Evolutionary conservation across 2,329 filamentous ascomycete genomes (phyloP).

Genomic region (Hymenoscyphus scutula): DNA sequence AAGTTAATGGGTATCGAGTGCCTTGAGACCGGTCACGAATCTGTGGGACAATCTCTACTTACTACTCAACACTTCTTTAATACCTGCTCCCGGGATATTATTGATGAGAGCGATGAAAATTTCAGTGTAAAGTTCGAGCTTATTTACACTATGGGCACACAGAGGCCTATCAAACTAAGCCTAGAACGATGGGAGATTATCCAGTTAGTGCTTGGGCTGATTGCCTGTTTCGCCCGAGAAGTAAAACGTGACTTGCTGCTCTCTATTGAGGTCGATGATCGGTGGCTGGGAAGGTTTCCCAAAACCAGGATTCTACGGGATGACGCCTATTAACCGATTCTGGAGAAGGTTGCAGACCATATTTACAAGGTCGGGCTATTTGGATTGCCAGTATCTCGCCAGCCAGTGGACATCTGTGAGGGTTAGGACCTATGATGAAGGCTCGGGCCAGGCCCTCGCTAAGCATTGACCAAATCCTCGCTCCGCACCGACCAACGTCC

Average conservation of each 20-base stretch:
- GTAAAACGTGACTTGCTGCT: conserved; percentile 17
- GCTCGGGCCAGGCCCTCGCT: no score
- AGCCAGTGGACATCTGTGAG: not conserved
- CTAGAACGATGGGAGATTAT: conserved; percentile 56
- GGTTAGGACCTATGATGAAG: no score
- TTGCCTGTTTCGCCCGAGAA: conserved; percentile 30
- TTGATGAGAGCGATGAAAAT: conserved; percentile 66
- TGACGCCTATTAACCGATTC: conserved; percentile 2
- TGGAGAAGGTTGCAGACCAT: not conserved
- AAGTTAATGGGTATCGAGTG: conserved; percentile 59
- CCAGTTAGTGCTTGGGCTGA: conserved; percentile 49
- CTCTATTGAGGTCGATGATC: conserved; percentile 44
- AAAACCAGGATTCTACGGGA: conserved; percentile 42
- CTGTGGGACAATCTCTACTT: conserved; percentile 3
- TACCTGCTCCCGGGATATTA: conserved; percentile 48
- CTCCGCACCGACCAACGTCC: no score
- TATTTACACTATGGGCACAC: conserved; percentile 59
- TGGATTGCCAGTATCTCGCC: conserved; percentile 6
- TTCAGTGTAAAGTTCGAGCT: conserved; percentile 60
- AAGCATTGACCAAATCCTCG: no score
- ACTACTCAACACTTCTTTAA: conserved; percentile 47
- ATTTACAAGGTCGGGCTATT: conserved; percentile 18
- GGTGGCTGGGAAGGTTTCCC: conserved; percentile 45
- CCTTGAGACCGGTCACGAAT: conserved; percentile 35
- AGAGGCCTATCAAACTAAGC: conserved; percentile 49